Percentiles rank a stretch among this genome's conserved stretches.
These are phyloP conservation scores for Pythium grandisporangium DNA, from an alignment of 352 stramenopile species.

Conservation along the genomic window DNA sequence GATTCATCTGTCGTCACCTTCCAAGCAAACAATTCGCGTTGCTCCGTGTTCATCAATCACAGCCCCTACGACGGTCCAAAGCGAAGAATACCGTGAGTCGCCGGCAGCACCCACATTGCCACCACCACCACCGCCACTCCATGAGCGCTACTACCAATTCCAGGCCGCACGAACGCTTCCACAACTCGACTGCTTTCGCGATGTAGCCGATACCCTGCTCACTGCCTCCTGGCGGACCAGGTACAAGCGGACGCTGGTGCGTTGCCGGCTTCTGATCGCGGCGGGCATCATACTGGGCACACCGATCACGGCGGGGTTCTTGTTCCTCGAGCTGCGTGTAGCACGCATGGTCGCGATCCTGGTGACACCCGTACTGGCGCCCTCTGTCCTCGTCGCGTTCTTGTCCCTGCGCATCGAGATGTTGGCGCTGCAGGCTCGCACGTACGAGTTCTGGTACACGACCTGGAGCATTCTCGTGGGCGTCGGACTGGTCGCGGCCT, in stretches of 20 bases:
- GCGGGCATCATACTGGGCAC: not conserved
- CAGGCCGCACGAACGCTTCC: too few species aligned
- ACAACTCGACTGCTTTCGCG: too few species aligned
- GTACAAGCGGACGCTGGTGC: not conserved
- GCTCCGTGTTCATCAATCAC: too few species aligned
- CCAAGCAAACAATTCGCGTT: too few species aligned
- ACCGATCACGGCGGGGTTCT: not conserved
- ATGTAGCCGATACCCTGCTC: too few species aligned
- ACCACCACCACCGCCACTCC: too few species aligned
- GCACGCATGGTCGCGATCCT: not conserved
- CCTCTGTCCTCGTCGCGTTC: not conserved
- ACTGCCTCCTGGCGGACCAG: slow-evolving; percentile 1
- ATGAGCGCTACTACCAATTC: too few species aligned
- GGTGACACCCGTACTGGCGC: not conserved
- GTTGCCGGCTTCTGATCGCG: not conserved
- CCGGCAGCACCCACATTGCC: too few species aligned
- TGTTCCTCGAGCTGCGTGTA: not conserved
- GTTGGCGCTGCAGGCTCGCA: slow-evolving; percentile 1
- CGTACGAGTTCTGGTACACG: slow-evolving; percentile 14
- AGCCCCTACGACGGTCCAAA: too few species aligned
- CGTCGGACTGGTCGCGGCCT: not conserved
- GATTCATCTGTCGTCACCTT: too few species aligned
- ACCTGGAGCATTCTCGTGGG: not conserved
- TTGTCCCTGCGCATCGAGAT: slow-evolving; percentile 5
- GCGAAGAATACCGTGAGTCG: too few species aligned